A percentile compares a stretch with the other conserved stretches of the same genome.
These are phyloP conservation scores for Sanghuangporus weigelae DNA, from an alignment of 1,284 basidiomycete genomes.

Conservation along the genomic window DNA sequence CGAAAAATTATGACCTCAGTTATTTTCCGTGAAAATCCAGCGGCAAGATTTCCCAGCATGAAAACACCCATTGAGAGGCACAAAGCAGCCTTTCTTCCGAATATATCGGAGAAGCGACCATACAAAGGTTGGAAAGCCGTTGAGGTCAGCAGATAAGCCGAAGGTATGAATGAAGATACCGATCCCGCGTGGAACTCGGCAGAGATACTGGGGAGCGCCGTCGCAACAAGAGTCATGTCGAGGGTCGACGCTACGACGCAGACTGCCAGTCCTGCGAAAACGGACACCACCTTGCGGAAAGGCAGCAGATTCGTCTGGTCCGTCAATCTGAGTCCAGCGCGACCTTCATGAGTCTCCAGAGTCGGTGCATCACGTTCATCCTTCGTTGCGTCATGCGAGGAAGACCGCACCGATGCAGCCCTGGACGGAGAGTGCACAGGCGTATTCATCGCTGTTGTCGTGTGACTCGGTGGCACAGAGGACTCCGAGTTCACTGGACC, in stretches of 20 bases:
- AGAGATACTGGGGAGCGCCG: constrained; percentile 65
- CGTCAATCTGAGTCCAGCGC: constrained; percentile 34
- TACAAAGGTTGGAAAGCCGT: constrained; percentile 61
- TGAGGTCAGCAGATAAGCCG: constrained; percentile 58
- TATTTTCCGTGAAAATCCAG: constrained; percentile 59
- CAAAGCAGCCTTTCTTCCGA: constrained; percentile 66
- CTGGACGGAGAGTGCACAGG: background rate
- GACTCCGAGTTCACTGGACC: background rate
- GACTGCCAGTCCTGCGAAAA: constrained; percentile 57
- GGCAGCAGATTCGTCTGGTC: constrained; percentile 79
- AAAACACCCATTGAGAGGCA: constrained; percentile 56
- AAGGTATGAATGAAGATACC: constrained; percentile 66
- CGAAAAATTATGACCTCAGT: constrained; percentile 71
- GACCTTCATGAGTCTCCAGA: background rate
- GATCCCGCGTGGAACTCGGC: constrained; percentile 60
- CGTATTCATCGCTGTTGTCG: background rate
- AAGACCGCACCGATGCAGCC: background rate
- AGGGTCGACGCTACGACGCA: constrained; percentile 52
- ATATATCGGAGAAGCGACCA: constrained; percentile 71
- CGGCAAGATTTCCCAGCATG: constrained; percentile 54
- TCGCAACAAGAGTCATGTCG: constrained; percentile 65
- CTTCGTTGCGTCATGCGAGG: background rate
- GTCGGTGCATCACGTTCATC: background rate
- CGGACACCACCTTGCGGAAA: constrained; percentile 55
- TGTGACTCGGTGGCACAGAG: background rate